These are phyloP conservation scores for Silene noctiflora DNA, from an alignment of 179 eudicot species.

Conservation along the genomic window DNA sequence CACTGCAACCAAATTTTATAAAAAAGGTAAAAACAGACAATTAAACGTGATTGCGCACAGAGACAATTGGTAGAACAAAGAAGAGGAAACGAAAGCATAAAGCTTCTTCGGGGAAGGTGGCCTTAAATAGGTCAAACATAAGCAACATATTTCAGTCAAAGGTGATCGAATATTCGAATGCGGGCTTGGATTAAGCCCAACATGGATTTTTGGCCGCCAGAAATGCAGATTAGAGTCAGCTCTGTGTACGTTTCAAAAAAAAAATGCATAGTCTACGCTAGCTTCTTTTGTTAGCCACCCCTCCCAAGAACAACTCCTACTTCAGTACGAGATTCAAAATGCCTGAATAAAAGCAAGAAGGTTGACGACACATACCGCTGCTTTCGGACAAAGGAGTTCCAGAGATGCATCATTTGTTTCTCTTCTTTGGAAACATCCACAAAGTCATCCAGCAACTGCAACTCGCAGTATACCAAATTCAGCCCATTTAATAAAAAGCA, in stretches of 20 bases:
- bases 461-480: constrained; percentile 10
- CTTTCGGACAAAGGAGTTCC: constrained; percentile 97
- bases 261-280: no score
- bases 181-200: no score
- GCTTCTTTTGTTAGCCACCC: no score
- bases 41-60: background rate
- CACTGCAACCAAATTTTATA: constrained; percentile 36
- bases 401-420: constrained; percentile 97
- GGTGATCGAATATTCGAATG: no score
- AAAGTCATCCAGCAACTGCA: constrained; percentile 97
- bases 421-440: constrained; percentile 92
- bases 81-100: background rate
- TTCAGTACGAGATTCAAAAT: background rate
- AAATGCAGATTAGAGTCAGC: background rate
- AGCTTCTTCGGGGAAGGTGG: no score
- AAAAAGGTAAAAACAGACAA: background rate
- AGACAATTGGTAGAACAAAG: background rate
- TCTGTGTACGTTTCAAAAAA: no score
- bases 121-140: no score
- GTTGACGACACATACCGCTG: constrained; percentile 47
- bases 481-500: background rate
- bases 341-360: background rate
- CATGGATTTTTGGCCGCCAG: background rate
- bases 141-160: no score
- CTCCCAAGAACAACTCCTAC: no score